phyloP scores from a whole-genome alignment of 2,329 filamentous ascomycete genomes.

The Colletotrichum viniferum region DNA sequence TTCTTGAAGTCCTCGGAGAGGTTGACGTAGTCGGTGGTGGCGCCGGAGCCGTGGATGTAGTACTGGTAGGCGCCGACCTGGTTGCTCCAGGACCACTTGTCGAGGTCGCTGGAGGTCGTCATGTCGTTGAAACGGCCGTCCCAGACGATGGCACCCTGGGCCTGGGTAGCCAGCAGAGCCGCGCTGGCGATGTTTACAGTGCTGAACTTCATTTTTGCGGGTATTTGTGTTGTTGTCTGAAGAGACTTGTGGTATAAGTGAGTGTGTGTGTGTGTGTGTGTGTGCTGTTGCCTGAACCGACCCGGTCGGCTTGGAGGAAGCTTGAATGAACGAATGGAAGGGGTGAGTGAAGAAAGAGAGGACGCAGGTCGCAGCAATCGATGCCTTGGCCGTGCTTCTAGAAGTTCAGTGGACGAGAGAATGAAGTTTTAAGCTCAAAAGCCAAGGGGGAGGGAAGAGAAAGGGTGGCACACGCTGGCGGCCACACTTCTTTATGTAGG shows the following conservation, averaged over 20 bases:
- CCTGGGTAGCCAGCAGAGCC: slow-evolving; percentile 15
- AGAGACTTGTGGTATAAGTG: slow-evolving; percentile 3
- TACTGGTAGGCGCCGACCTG: slow-evolving; percentile 75
- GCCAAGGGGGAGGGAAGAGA: not conserved
- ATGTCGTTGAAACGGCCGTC: slow-evolving; percentile 70
- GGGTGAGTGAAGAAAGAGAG: slow-evolving; percentile 11
- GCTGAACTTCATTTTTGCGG: slow-evolving; percentile 17
- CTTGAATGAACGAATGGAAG: slow-evolving; percentile 16
- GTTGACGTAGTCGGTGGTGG: slow-evolving; percentile 64
- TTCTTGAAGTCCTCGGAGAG: slow-evolving; percentile 67
- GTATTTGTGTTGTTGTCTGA: not conserved
- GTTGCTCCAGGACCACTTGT: slow-evolving; percentile 70
- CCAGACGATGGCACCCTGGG: slow-evolving; percentile 52
- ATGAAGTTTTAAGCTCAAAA: slow-evolving; percentile 16
- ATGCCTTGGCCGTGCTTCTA: slow-evolving; percentile 21
- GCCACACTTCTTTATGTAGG: slow-evolving; percentile 10
- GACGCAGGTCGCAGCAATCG: slow-evolving; percentile 20
- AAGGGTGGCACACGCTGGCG: not conserved
- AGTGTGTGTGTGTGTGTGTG: not conserved
- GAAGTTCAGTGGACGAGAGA: slow-evolving; percentile 10
- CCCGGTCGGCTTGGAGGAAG: slow-evolving; percentile 16
- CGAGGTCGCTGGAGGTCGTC: slow-evolving; percentile 55
- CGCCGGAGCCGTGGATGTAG: slow-evolving; percentile 72
- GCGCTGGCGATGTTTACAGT: slow-evolving; percentile 15
- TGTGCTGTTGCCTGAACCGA: slow-evolving; percentile 6